Conservation (phyloP, 108 stramenopile species). For the Licmophora abbreviata region DNA sequence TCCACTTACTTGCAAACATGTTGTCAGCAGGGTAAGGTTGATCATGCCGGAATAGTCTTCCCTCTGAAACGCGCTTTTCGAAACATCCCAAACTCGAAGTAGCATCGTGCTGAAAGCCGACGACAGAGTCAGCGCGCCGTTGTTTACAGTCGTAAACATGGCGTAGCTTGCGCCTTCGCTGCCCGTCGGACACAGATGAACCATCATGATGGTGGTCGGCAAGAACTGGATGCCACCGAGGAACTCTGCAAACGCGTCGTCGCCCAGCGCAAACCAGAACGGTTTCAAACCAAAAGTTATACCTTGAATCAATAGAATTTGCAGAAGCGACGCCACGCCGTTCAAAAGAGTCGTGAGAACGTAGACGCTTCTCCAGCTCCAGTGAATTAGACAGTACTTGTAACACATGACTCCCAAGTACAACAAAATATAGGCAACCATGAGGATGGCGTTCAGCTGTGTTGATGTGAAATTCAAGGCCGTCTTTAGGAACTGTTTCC, state of each 20-base stretch:
- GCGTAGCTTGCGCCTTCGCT: slow-evolving; percentile 56
- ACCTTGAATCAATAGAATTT: slow-evolving; percentile 58
- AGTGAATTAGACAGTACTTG: slow-evolving; percentile 63
- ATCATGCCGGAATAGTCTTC: slow-evolving; percentile 50
- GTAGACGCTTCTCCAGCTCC: slow-evolving; percentile 67
- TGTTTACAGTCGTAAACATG: slow-evolving; percentile 39
- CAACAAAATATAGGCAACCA: slow-evolving; percentile 57
- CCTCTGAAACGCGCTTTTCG: slow-evolving; percentile 46
- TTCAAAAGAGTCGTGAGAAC: slow-evolving; percentile 52
- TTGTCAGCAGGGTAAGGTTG: slow-evolving; percentile 59
- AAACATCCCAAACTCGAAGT: slow-evolving; percentile 65
- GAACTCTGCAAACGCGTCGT: slow-evolving; percentile 74
- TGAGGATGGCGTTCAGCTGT: slow-evolving; percentile 56
- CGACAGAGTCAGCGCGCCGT: slow-evolving; percentile 33
- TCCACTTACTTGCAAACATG: slow-evolving; percentile 50
- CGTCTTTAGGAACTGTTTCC: slow-evolving; percentile 66
- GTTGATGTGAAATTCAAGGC: slow-evolving; percentile 47
- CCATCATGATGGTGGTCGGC: slow-evolving; percentile 80
- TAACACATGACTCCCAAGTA: slow-evolving; percentile 67
- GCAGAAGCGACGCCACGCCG: slow-evolving; percentile 49
- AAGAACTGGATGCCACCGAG: slow-evolving; percentile 67
- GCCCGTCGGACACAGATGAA: slow-evolving; percentile 52
- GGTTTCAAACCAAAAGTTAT: slow-evolving; percentile 61
- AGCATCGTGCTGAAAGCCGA: slow-evolving; percentile 42
- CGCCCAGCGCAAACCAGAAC: slow-evolving; percentile 72